Base-by-base conservation (phyloP, 2,329 filamentous ascomycete species). In the Aureobasidium sp. region DNA sequence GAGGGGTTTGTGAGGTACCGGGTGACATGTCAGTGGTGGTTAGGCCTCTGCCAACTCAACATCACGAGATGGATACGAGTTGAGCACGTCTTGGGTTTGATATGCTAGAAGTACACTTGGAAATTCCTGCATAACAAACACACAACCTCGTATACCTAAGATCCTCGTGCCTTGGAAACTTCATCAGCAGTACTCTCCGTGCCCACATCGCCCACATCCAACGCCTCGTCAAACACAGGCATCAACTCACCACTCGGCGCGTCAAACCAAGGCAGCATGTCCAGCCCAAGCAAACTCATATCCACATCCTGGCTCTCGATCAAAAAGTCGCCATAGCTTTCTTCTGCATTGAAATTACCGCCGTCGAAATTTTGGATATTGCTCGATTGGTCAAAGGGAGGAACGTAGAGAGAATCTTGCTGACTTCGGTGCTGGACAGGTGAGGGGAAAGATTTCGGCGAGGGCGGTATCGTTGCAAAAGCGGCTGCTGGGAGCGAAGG, bases 261-360 rank as follows among this genome's bases (percentile, higher is more conserved):
- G 41, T 90, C 88, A 12, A 91, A 77, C 87, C 88, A 92, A 0
- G 86, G 84, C 79, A 88, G 84, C 74, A 90, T 83, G 47, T 90
- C 87, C 17, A 85, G 82, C 1, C 84, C 86, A 20, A 91, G 75
- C 5, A 83, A 77, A 27, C 82, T 84, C 79, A 92, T 87, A 66
- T 92, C 88, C 37, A 93, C 84, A 66, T 92, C 88, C 65, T 90
- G 88, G 64, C 84, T 87, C 70, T 90, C 85, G 66, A 92, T 89
- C 64, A 88, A 86, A 75, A 91, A 87, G 63, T 79, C 76, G 5
- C 75, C 75, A 51, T 79, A 72, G 25, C 20, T 37, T 20, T 44
- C 42, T 60, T 62, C 71, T 22, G 70, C 55, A 22, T 34, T 34
- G 9, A 34, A 34, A 34, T 14, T 22, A 6, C 5, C 20, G 12